phyloP scores from a whole-genome alignment of 768 basidiomycete species.

The Tulasnella sp. region DNA sequence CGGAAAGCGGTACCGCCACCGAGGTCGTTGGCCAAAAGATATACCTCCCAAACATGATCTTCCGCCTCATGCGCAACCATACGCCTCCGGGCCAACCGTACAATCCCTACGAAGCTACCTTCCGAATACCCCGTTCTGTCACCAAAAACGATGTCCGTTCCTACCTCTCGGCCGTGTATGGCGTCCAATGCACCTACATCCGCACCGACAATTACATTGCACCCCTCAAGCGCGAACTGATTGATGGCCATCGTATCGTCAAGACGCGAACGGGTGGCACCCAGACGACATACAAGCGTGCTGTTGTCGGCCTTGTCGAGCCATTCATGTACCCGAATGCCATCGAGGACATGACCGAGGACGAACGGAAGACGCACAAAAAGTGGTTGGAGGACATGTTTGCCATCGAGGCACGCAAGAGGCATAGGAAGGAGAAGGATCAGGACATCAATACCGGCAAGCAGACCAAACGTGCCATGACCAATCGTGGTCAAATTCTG shows the following conservation, averaged over 20 bases:
- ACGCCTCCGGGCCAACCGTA: conserved; percentile 67
- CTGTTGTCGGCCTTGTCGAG: conserved; percentile 79
- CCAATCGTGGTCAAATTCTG: conserved; percentile 40
- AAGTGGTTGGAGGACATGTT: conserved; percentile 55
- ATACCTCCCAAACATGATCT: conserved; percentile 80
- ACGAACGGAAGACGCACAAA: conserved; percentile 36
- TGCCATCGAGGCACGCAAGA: conserved; percentile 30
- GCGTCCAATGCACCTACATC: conserved; percentile 81
- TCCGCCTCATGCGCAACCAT: conserved; percentile 72
- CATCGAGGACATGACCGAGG: conserved; percentile 59
- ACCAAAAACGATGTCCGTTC: conserved; percentile 89
- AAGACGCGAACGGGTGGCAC: neutral
- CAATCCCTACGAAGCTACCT: conserved; percentile 91
- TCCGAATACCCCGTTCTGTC: conserved; percentile 73
- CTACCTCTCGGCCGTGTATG: conserved; percentile 74
- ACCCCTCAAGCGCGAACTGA: conserved; percentile 31
- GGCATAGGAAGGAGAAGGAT: conserved; percentile 23
- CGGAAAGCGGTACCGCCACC: neutral
- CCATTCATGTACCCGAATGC: conserved; percentile 89
- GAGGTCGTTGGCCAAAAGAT: conserved; percentile 65
- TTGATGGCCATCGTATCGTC: conserved; percentile 25
- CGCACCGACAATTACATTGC: conserved; percentile 86
- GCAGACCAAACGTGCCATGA: conserved; percentile 18
- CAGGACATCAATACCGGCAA: neutral
- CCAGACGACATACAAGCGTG: conserved; percentile 62